Conservation (phyloP, 257 asterid genomes). For the Scutellaria baicalensis region DNA sequence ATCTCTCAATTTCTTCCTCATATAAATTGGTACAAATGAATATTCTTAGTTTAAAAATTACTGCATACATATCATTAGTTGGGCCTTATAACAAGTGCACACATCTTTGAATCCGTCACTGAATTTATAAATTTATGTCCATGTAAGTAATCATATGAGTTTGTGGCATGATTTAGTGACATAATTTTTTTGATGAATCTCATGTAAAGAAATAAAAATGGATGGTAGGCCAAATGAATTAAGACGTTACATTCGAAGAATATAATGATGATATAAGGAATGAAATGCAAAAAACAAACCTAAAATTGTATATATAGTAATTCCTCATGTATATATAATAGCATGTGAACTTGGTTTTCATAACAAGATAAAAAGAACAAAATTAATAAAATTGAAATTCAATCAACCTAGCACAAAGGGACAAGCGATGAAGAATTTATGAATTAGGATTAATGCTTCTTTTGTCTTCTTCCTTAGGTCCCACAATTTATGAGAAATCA, state of each 20-base stretch:
- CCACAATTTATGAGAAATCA: conserved; percentile 9
- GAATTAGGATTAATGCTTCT: conserved; percentile 8
- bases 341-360: conserved; percentile 16
- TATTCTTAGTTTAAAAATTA: too few relatives aligned
- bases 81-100: too few relatives aligned
- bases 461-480: conserved; percentile 17
- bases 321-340: not conserved
- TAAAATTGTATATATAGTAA: not conserved
- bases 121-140: too few relatives aligned
- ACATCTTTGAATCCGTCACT: too few relatives aligned
- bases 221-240: not conserved
- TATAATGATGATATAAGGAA: not conserved
- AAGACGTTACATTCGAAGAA: not conserved
- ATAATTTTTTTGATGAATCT: too few relatives aligned
- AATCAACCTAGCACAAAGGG: conserved; percentile 27
- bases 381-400: conserved; percentile 11
- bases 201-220: not conserved
- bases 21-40: too few relatives aligned
- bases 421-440: conserved; percentile 13
- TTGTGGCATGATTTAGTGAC: too few relatives aligned
- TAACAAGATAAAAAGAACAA: not conserved
- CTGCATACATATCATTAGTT: too few relatives aligned
- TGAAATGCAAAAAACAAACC: not conserved
- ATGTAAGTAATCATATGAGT: too few relatives aligned
- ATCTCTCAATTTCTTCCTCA: too few relatives aligned